Conservation (phyloP, 1,284 basidiomycete genomes). For the Ganoderma meredithae region DNA sequence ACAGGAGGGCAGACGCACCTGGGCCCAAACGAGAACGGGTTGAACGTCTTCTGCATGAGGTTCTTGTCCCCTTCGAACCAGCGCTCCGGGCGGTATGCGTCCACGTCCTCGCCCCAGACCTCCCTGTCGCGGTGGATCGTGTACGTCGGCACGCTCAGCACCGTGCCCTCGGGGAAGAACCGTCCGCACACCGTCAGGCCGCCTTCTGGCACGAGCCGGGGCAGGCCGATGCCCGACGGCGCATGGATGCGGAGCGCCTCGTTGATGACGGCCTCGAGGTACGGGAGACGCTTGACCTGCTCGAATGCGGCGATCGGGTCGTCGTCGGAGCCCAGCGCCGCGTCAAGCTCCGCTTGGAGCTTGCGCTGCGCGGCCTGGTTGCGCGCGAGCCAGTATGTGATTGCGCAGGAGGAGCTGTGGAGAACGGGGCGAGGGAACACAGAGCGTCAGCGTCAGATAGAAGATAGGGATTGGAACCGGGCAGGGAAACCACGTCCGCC, state of each 20-base stretch:
- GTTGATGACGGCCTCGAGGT: conserved; percentile 84
- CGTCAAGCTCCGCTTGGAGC: conserved; percentile 85
- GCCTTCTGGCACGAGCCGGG: conserved; percentile 77
- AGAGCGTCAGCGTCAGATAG: background rate
- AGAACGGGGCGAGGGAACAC: background rate
- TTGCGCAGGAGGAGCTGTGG: conserved; percentile 80
- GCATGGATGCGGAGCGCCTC: conserved; percentile 86
- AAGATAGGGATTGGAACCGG: background rate
- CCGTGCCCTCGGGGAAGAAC: conserved; percentile 74
- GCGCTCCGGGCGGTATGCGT: conserved; percentile 79
- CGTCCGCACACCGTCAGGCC: conserved; percentile 66
- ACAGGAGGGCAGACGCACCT: conserved; percentile 49
- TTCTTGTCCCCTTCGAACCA: conserved; percentile 77
- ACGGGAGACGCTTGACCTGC: conserved; percentile 73
- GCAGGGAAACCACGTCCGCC: background rate
- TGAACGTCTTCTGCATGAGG: conserved; percentile 73
- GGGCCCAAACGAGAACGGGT: conserved; percentile 77
- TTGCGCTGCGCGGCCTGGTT: conserved; percentile 73
- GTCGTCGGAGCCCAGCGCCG: conserved; percentile 66
- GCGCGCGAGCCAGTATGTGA: conserved; percentile 82
- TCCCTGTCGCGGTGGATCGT: conserved; percentile 76
- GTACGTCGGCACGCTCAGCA: conserved; percentile 79
- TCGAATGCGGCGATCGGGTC: conserved; percentile 62
- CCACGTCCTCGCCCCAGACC: conserved; percentile 83
- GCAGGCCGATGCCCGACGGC: conserved; percentile 82